Conservation (phyloP, 1,284 basidiomycete genomes). For the Vanrija sp. region DNA sequence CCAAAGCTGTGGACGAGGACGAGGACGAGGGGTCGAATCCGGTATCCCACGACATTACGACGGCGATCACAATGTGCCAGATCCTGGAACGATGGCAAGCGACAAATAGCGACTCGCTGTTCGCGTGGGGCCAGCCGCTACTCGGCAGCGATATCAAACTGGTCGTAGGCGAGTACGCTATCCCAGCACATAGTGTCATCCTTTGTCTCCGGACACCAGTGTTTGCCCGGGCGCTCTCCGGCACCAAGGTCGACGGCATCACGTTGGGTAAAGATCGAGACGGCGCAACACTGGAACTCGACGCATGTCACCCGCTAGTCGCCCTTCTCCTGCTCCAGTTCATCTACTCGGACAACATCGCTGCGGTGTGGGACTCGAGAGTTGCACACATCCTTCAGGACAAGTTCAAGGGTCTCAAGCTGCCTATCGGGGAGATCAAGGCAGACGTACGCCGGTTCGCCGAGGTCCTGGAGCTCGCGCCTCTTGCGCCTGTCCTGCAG, state of each 20-base stretch:
- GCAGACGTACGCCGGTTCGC: slow-evolving; percentile 60
- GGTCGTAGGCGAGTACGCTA: slow-evolving; percentile 32
- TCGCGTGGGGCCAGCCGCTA: slow-evolving; percentile 42
- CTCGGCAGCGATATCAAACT: slow-evolving; percentile 42
- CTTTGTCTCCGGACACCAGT: slow-evolving; percentile 33
- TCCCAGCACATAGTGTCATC: slow-evolving; percentile 44
- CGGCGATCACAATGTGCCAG: slow-evolving; percentile 42
- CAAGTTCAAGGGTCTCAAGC: slow-evolving; percentile 50
- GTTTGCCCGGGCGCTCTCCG: slow-evolving; percentile 21
- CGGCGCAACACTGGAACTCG: slow-evolving; percentile 7
- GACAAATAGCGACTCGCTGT: slow-evolving; percentile 35
- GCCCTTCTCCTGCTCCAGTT: slow-evolving; percentile 77
- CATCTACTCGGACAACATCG: slow-evolving; percentile 78
- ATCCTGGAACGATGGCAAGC: slow-evolving; percentile 41
- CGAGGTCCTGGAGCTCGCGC: slow-evolving; percentile 53
- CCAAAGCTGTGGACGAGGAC: slow-evolving; percentile 3
- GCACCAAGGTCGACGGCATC: slow-evolving; percentile 13
- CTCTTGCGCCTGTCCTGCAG: slow-evolving; percentile 36
- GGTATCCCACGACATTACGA: slow-evolving; percentile 41
- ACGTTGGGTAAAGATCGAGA: background rate
- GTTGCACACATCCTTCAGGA: slow-evolving; percentile 56
- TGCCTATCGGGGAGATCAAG: slow-evolving; percentile 58
- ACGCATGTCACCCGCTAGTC: slow-evolving; percentile 53
- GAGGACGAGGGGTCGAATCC: slow-evolving; percentile 49
- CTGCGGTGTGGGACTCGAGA: slow-evolving; percentile 80